Evolutionary conservation across 2,329 filamentous ascomycete species (phyloP).

Genomic region (Cucurbitaria berberidis): DNA sequence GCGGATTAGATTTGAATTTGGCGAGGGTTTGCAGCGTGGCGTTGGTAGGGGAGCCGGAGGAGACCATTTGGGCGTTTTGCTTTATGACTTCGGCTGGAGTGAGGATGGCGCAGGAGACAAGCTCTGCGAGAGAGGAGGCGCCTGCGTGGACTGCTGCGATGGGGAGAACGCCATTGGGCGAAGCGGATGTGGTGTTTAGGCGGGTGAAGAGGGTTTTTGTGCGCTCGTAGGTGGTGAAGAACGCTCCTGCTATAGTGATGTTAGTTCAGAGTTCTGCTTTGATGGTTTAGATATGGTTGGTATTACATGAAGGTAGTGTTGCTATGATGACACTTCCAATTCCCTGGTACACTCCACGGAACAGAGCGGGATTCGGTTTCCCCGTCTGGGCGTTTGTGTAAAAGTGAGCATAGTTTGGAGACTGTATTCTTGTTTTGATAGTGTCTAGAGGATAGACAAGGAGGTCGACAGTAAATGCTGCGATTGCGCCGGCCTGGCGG

Average conservation of each 20-base stretch:
- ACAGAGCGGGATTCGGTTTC: constrained; percentile 62
- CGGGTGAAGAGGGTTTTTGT: constrained; percentile 68
- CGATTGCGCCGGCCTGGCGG: constrained; percentile 78
- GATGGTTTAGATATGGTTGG: neutral
- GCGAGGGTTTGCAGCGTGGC: constrained; percentile 64
- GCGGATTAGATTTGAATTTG: constrained; percentile 63
- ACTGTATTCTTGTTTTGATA: constrained; percentile 85
- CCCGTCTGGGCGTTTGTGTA: constrained; percentile 66
- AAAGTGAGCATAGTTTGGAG: constrained; percentile 72
- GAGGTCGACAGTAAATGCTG: constrained; percentile 84
- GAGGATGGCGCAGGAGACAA: constrained; percentile 83
- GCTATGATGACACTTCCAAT: constrained; percentile 84
- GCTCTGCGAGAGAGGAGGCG: constrained; percentile 78
- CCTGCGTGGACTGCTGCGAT: constrained; percentile 73
- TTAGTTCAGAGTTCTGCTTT: constrained; percentile 11
- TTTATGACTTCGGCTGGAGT: constrained; percentile 91
- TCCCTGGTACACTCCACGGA: constrained; percentile 83
- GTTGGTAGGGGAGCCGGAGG: constrained; percentile 46
- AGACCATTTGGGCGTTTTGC: constrained; percentile 88
- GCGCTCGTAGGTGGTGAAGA: constrained; percentile 89
- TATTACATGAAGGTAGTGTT: constrained; percentile 87
- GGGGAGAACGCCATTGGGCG: constrained; percentile 59
- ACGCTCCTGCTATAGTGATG: constrained; percentile 69
- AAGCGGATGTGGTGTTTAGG: constrained; percentile 49
- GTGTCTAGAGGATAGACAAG: constrained; percentile 89